Evolutionary conservation across 352 stramenopile genomes (phyloP).

Genomic region (Phytophthora pinifolia): DNA sequence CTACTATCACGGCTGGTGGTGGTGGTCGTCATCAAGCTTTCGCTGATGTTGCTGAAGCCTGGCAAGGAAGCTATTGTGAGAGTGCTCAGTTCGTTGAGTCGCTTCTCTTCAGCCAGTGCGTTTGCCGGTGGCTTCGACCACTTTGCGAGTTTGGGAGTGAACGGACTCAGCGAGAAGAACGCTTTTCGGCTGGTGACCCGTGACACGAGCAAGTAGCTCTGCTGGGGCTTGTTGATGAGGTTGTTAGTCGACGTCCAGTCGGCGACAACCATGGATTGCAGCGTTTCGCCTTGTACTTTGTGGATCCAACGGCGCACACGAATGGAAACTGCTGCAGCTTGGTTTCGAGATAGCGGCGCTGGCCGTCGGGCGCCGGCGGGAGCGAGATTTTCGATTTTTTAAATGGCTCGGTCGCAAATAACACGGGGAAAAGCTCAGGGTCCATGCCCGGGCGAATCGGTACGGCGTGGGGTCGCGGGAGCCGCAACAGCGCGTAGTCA

Average conservation of each 20-base stretch:
- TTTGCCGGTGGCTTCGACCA: too few relatives aligned
- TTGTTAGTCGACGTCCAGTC: background rate
- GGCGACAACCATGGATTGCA: background rate
- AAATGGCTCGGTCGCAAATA: too few relatives aligned
- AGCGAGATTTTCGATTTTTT: too few relatives aligned
- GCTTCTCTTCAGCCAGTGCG: too few relatives aligned
- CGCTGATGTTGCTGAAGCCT: too few relatives aligned
- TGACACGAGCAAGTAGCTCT: background rate
- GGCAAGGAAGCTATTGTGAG: too few relatives aligned
- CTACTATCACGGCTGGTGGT: too few relatives aligned
- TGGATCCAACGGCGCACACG: constrained; percentile 2
- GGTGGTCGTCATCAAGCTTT: too few relatives aligned
- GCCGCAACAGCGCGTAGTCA: background rate
- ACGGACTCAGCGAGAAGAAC: background rate
- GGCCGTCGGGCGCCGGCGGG: background rate
- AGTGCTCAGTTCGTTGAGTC: too few relatives aligned
- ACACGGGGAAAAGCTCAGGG: too few relatives aligned
- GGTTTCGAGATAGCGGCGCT: background rate
- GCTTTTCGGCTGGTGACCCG: background rate
- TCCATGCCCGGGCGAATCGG: too few relatives aligned
- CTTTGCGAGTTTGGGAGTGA: background rate
- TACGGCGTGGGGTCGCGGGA: too few relatives aligned
- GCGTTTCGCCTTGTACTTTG: constrained; percentile 2
- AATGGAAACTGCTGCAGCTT: background rate
- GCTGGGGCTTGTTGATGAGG: background rate